phyloP scores from a whole-genome alignment of 177 flowering plant genomes.

The Vitis hybrid region DNA sequence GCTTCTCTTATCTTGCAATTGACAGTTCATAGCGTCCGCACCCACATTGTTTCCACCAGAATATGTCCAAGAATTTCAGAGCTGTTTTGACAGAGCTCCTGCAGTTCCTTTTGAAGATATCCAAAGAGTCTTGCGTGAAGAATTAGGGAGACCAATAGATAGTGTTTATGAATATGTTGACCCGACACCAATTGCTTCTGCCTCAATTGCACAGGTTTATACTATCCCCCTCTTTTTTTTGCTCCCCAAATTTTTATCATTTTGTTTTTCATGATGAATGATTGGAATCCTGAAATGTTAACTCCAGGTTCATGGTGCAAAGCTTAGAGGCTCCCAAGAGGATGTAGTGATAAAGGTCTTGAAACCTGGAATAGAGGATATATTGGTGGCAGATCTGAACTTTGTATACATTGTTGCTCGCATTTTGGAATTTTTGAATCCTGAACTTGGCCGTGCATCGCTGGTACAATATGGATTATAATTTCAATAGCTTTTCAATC shows the following conservation, averaged over 20 bases:
- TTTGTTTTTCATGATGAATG: not conserved
- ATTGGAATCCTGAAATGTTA: constrained; percentile 8
- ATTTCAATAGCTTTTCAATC: not conserved
- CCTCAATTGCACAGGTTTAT: constrained; percentile 92
- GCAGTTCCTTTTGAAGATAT: constrained; percentile 79
- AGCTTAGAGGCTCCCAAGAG: constrained; percentile 69
- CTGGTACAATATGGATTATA: constrained; percentile 47
- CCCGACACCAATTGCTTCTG: constrained; percentile 91
- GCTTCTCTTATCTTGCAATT: constrained; percentile 10
- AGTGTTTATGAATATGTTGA: constrained; percentile 85
- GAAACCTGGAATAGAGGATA: constrained; percentile 93
- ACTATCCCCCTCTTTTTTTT: not conserved
- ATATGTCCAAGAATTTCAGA: constrained; percentile 88
- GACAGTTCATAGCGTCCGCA: constrained; percentile 90
- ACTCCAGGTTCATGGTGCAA: constrained; percentile 90
- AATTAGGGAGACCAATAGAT: constrained; percentile 76
- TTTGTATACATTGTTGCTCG: constrained; percentile 87
- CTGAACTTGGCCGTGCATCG: constrained; percentile 82
- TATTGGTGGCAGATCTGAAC: constrained; percentile 89
- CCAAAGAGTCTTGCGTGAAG: constrained; percentile 63
- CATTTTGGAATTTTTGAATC: constrained; percentile 86
- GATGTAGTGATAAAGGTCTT: constrained; percentile 95
- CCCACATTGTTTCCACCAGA: constrained; percentile 91
- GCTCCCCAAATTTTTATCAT: no score
- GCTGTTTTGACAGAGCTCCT: constrained; percentile 92